A percentile compares a stretch with the other conserved stretches of the same genome.
These are phyloP conservation scores for Entelexis sorbosivorans DNA, from an alignment of 1,139 yeast species.

Conservation along the genomic window DNA sequence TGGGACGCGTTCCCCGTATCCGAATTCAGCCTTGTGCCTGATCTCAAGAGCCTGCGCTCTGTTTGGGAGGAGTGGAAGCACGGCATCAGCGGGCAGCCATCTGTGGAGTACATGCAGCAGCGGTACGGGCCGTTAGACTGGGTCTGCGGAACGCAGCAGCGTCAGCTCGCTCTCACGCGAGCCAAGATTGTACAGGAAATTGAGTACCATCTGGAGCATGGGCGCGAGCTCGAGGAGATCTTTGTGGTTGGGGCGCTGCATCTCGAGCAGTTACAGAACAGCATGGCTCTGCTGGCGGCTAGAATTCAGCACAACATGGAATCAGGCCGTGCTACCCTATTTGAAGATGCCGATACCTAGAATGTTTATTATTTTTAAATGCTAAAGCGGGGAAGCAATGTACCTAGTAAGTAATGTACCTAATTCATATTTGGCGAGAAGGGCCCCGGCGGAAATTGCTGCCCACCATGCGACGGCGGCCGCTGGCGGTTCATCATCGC, in stretches of 20 bases:
- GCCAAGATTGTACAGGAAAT: slow-evolving; percentile 12
- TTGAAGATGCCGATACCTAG: not conserved
- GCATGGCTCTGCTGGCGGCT: slow-evolving; percentile 6
- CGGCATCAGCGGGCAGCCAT: slow-evolving; percentile 6
- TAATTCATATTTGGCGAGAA: slow-evolving; percentile 6
- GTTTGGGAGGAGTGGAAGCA: slow-evolving; percentile 10
- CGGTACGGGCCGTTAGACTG: slow-evolving; percentile 5
- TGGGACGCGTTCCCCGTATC: not conserved
- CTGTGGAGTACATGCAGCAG: slow-evolving; percentile 9
- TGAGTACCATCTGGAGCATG: slow-evolving; percentile 12
- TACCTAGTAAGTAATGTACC: not conserved
- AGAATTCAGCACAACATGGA: not conserved
- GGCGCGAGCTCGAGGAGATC: slow-evolving; percentile 15
- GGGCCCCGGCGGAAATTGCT: slow-evolving; percentile 8
- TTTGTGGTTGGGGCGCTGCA: slow-evolving; percentile 8
- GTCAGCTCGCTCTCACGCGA: not conserved
- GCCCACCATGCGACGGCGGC: slow-evolving; percentile 16
- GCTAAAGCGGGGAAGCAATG: too few species aligned
- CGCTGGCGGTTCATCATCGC: slow-evolving; percentile 15
- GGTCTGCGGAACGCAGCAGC: not conserved
- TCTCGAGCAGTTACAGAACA: not conserved
- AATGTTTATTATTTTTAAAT: too few species aligned
- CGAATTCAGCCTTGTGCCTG: not conserved
- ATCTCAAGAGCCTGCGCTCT: not conserved
- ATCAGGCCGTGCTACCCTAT: slow-evolving; percentile 3